Percentiles rank a stretch among this genome's conserved stretches.
phyloP scores from a whole-genome alignment of 169 alveolate genomes.

The Eimeria maxima region DNA sequence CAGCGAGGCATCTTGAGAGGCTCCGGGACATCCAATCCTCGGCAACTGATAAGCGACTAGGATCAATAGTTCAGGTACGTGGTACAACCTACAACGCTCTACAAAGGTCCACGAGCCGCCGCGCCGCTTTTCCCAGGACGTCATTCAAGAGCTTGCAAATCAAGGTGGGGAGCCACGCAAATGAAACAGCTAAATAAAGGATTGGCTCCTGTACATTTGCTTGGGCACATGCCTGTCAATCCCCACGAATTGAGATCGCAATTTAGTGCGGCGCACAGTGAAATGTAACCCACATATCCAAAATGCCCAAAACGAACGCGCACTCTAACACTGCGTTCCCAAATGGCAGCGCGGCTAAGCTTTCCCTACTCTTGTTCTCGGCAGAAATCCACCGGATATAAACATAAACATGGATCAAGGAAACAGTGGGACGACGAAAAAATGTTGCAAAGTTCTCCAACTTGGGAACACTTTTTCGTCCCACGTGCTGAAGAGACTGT shows the following conservation, averaged over 20 bases:
- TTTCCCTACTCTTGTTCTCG: conserved; percentile 70
- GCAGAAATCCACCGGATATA: conserved; percentile 55
- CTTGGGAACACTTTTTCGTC: not conserved
- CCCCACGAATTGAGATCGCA: conserved; percentile 68
- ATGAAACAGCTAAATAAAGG: conserved; percentile 4
- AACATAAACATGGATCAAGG: conserved; percentile 69
- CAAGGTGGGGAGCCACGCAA: conserved; percentile 52
- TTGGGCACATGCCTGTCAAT: not conserved
- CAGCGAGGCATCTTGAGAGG: conserved; percentile 34
- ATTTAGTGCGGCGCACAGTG: conserved; percentile 55
- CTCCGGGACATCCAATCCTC: conserved; percentile 31
- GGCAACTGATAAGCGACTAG: conserved; percentile 31
- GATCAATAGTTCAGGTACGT: conserved; percentile 7
- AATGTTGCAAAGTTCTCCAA: conserved; percentile 40
- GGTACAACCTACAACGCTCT: not conserved
- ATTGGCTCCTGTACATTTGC: not conserved
- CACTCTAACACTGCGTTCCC: conserved; percentile 68
- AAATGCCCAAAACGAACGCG: conserved; percentile 69
- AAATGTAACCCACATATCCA: conserved; percentile 71
- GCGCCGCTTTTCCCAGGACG: conserved; percentile 13
- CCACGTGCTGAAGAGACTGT: conserved; percentile 73
- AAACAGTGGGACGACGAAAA: conserved; percentile 79
- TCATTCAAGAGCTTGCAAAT: conserved; percentile 43
- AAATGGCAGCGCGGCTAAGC: conserved; percentile 74
- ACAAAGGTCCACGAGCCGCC: conserved; percentile 2